phyloP scores from a whole-genome alignment of 2,329 filamentous ascomycete species.

The Amphichorda felina region DNA sequence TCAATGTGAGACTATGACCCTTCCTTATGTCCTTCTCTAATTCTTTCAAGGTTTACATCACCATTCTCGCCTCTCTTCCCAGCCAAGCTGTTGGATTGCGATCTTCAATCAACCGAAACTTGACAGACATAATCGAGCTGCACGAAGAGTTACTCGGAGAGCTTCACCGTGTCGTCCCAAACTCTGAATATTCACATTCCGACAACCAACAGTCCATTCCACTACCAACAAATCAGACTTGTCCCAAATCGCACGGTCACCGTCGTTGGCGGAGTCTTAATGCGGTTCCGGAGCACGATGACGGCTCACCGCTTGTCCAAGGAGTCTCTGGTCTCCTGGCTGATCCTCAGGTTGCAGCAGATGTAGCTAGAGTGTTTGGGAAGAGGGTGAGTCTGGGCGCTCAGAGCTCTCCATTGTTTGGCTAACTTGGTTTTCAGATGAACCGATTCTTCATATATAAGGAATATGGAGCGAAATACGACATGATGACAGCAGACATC shows the following conservation, averaged over 20 bases:
- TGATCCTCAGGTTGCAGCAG: constrained; percentile 46
- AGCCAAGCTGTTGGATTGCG: constrained; percentile 51
- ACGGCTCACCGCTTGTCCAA: constrained; percentile 27
- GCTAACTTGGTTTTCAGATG: constrained; percentile 40
- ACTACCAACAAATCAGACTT: constrained; percentile 6
- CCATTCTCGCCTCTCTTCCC: constrained; percentile 60
- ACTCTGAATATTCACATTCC: constrained; percentile 48
- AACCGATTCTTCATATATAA: constrained; percentile 77
- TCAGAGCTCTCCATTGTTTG: not conserved
- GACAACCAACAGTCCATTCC: constrained; percentile 6
- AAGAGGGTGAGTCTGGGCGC: constrained; percentile 33
- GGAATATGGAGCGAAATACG: constrained; percentile 84
- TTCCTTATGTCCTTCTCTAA: not conserved
- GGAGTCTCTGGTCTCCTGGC: constrained; percentile 38
- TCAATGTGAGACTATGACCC: constrained; percentile 52
- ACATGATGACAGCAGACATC: constrained; percentile 71
- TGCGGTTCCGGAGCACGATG: constrained; percentile 27
- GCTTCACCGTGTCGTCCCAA: constrained; percentile 58
- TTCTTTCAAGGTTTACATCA: constrained; percentile 53
- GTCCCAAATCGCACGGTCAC: constrained; percentile 15
- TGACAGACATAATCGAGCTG: constrained; percentile 68
- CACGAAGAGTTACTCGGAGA: constrained; percentile 74
- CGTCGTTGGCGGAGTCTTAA: constrained; percentile 36
- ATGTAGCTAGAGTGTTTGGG: constrained; percentile 49
- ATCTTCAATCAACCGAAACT: constrained; percentile 64